Evolutionary conservation across 192 early-diverging fungal genomes (phyloP), one percentile per base, ranked within the genome.

Genomic region (Dissophora ornata): DNA sequence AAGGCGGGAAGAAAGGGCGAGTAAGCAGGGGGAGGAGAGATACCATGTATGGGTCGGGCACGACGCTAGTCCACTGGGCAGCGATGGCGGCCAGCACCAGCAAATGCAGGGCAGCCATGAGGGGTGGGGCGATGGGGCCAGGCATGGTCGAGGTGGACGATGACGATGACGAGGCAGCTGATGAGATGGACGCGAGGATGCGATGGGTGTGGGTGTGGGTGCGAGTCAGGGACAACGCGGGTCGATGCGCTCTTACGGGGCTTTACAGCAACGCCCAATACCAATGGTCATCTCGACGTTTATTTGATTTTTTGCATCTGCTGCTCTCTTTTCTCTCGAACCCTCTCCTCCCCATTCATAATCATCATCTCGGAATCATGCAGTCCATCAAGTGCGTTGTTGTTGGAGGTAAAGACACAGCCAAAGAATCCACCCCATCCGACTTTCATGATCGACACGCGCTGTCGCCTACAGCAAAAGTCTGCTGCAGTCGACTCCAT

Each of bases 381-480:
- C 93, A 94, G 84, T 89, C 93, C 59, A 94, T 94, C 80, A 94
- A 94, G 77, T 94, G 93, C 90, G 93, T 94, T 65, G 93, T 94
- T 25, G 93, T 94, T 52, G 93, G 93, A 74, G 70, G 70, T 74
- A 58, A 4, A 28, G 3, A 4, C 44, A n/a, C n/a, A n/a, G n/a
- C n/a, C n/a, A n/a, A n/a, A n/a, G n/a, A n/a, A n/a, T 24, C 44
- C 19, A 47, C 33, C 22, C 22, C 3, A 29, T 32, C 28, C 26
- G 21, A 21, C 32, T 5, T 19, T 24, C 34, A 15, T n/a, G 18
- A 34, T 21, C 34, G 5, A 29, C 29, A n/a, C n/a, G n/a, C n/a
- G n/a, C n/a, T n/a, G n/a, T n/a, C n/a, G n/a, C n/a, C n/a, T n/a
- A n/a, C n/a, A n/a, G n/a, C n/a, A n/a, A n/a, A 9, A 45, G n/a